Evolutionary conservation across 805 yeast genomes (phyloP).

Genomic region (Lachancea waltii): DNA sequence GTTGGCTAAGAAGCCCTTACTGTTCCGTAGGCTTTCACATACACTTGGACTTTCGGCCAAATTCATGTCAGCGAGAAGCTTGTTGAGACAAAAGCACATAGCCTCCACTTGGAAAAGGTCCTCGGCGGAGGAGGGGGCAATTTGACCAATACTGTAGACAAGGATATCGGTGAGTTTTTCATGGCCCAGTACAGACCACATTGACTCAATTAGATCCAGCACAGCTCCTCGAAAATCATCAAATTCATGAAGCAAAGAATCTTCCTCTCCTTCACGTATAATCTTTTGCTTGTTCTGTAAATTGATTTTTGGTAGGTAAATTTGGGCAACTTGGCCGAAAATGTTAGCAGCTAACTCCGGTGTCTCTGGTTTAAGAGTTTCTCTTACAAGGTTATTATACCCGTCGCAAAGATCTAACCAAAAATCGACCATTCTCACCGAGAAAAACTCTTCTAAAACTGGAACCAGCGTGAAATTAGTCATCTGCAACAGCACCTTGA

Average conservation of each 20-base stretch:
- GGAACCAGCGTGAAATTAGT: conserved; percentile 55
- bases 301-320: conserved; percentile 66
- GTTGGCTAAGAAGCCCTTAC: conserved; percentile 18
- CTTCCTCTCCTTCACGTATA: conserved; percentile 27
- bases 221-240: conserved; percentile 63
- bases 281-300: conserved; percentile 34
- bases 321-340: conserved; percentile 46
- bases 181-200: conserved; percentile 59
- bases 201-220: conserved; percentile 66
- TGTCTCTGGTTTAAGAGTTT: conserved; percentile 23
- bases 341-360: conserved; percentile 33
- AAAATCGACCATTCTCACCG: conserved; percentile 51
- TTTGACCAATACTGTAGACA: conserved; percentile 23
- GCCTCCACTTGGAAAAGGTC: conserved; percentile 29
- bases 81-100: conserved; percentile 26
- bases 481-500: conserved; percentile 45
- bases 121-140: conserved; percentile 11
- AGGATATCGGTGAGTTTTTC: conserved; percentile 29
- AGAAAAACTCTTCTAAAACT: conserved; percentile 50
- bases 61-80: conserved; percentile 24
- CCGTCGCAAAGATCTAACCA: conserved; percentile 65
- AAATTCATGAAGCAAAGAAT: conserved; percentile 43
- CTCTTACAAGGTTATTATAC: conserved; percentile 36
- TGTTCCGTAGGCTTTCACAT: conserved; percentile 21
- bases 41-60: conserved; percentile 28